These are phyloP conservation scores for Calonectria hongkongensis DNA, from an alignment of 2,329 filamentous ascomycete species.

Conservation along the genomic window DNA sequence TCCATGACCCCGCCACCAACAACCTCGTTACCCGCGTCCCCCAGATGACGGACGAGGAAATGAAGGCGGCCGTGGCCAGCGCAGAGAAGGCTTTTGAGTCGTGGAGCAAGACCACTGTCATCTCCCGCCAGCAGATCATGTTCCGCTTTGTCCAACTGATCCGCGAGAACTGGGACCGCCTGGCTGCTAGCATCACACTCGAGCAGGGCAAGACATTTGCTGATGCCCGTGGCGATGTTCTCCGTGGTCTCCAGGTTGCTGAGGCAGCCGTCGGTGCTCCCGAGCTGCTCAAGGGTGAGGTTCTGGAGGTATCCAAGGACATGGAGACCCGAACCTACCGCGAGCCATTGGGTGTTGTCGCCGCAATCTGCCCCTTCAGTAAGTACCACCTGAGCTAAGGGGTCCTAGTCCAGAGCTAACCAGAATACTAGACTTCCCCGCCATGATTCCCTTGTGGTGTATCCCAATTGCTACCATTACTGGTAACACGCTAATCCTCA, in stretches of 20 bases:
- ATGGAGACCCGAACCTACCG: constrained; percentile 91
- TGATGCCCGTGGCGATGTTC: constrained; percentile 87
- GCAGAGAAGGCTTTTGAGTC: constrained; percentile 84
- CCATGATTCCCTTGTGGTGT: constrained; percentile 95
- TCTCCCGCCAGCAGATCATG: constrained; percentile 88
- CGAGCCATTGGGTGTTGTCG: constrained; percentile 87
- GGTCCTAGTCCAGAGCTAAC: constrained; percentile 36
- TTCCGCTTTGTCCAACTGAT: constrained; percentile 89
- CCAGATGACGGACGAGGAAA: constrained; percentile 86
- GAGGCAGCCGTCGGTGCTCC: constrained; percentile 88
- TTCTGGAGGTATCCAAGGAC: constrained; percentile 90
- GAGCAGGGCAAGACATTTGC: constrained; percentile 94
- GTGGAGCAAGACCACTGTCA: constrained; percentile 83
- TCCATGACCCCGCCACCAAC: constrained; percentile 90
- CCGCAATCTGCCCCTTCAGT: constrained; percentile 93
- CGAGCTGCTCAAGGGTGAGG: constrained; percentile 87
- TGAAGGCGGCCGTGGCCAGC: constrained; percentile 83
- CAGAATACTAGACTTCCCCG: constrained; percentile 83
- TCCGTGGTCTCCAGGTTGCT: constrained; percentile 88
- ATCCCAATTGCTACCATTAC: constrained; percentile 90
- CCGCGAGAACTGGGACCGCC: constrained; percentile 88
- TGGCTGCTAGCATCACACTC: constrained; percentile 89
- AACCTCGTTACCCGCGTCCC: constrained; percentile 89
- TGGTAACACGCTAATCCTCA: constrained; percentile 89
- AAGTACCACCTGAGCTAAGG: constrained; percentile 58